These are phyloP conservation scores for Tetrahymena malaccensis DNA, from an alignment of 73 alveolate species.

Conservation along the genomic window DNA sequence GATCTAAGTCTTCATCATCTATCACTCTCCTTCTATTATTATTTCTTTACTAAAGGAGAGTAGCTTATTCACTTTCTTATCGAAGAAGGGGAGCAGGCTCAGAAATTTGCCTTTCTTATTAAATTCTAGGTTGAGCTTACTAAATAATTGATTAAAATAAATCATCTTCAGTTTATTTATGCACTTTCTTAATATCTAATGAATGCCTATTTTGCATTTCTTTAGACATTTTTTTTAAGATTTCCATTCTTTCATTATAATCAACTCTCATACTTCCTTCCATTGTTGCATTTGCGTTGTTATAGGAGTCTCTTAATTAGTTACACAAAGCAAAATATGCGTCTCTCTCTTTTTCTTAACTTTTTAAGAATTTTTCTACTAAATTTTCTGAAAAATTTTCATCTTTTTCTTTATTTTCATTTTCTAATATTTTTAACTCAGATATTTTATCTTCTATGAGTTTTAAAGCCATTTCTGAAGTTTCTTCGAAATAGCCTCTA, in stretches of 20 bases:
- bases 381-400: background rate
- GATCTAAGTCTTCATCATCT: background rate
- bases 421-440: background rate
- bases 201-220: background rate
- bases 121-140: background rate
- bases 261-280: background rate
- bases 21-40: background rate
- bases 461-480: background rate
- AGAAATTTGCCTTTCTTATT: background rate
- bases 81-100: background rate
- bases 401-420: background rate
- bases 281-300: background rate
- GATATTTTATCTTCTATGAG: background rate
- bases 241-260: background rate
- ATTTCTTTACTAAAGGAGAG: background rate
- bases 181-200: background rate
- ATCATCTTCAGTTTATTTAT: background rate
- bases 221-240: background rate
- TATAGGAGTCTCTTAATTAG: background rate
- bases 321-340: background rate
- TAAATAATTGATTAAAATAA: background rate
- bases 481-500: background rate
- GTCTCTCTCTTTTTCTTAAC: background rate
- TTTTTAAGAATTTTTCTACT: background rate
- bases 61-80: background rate